Conservation (phyloP, 108 stramenopile species). For the Skeletonema potamos region DNA sequence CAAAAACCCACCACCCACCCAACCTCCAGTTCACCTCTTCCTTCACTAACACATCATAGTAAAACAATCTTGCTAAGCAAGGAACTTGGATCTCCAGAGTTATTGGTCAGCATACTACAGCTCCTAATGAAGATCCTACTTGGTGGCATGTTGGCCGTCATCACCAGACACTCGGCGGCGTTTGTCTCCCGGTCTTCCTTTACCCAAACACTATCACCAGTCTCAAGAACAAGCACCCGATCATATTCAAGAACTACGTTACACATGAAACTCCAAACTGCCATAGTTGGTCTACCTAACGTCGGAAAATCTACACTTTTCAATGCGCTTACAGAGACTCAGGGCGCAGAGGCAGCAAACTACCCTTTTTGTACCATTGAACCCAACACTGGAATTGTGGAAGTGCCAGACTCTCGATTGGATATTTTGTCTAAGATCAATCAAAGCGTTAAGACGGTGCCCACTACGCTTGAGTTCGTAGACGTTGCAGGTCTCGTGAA, state of each 20-base stretch:
- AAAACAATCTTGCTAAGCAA: slow-evolving; percentile 1
- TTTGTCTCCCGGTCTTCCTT: slow-evolving; percentile 36
- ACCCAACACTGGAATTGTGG: slow-evolving; percentile 94
- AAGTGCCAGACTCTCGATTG: slow-evolving; percentile 90
- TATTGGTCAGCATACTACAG: background rate
- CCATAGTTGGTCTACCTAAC: slow-evolving; percentile 97
- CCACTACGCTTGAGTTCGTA: slow-evolving; percentile 95
- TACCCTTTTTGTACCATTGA: slow-evolving; percentile 93
- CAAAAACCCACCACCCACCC: no score
- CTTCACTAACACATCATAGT: background rate
- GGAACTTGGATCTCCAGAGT: background rate
- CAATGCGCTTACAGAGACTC: slow-evolving; percentile 95
- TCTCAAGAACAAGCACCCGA: background rate
- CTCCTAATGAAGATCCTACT: slow-evolving; percentile 24
- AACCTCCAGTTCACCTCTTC: no score
- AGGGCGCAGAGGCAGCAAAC: slow-evolving; percentile 90
- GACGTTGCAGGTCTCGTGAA: slow-evolving; percentile 99
- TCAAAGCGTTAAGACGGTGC: slow-evolving; percentile 84
- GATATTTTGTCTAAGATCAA: slow-evolving; percentile 75
- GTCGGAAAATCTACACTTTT: slow-evolving; percentile 97
- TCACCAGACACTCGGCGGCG: slow-evolving; percentile 21
- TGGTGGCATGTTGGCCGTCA: slow-evolving; percentile 22
- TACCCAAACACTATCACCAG: slow-evolving; percentile 17
- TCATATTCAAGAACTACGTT: slow-evolving; percentile 43
- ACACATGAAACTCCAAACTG: slow-evolving; percentile 89